phyloP scores from a whole-genome alignment of 331 rosid genomes.

The Malus hybrid region DNA sequence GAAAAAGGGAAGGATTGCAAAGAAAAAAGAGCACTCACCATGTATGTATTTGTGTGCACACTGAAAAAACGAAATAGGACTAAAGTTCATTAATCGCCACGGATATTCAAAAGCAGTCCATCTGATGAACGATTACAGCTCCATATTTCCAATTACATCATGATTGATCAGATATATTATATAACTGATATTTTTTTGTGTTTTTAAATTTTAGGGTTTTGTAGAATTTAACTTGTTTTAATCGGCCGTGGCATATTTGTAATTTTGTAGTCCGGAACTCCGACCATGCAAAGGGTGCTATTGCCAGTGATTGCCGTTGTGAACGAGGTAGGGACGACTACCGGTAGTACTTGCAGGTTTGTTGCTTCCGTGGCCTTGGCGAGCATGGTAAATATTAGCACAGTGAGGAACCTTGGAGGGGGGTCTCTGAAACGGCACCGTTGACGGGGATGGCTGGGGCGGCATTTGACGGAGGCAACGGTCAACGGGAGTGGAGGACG shows the following conservation, averaged over 20 bases:
- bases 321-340: conserved; percentile 45
- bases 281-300: conserved; percentile 12
- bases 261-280: not conserved
- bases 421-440: conserved; percentile 27
- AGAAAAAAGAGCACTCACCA: conserved; percentile 30
- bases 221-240: not conserved
- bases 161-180: not conserved
- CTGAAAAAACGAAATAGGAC: conserved; percentile 31
- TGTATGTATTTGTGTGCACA: not conserved
- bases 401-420: conserved; percentile 36
- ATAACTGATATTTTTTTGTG: not conserved
- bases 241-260: not conserved
- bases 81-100: conserved; percentile 55
- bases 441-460: conserved; percentile 21
- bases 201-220: not conserved
- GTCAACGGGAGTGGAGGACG: not conserved
- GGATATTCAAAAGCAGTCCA: conserved; percentile 43
- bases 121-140: conserved; percentile 29
- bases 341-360: not conserved
- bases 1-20: not conserved
- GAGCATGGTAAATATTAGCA: conserved; percentile 30
- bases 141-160: not conserved
- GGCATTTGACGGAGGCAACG: conserved; percentile 45
- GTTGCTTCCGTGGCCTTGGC: conserved; percentile 17
- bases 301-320: conserved; percentile 77